phyloP scores from a whole-genome alignment of 176 grass and related monocot genomes.

The Oryza australiensis region DNA sequence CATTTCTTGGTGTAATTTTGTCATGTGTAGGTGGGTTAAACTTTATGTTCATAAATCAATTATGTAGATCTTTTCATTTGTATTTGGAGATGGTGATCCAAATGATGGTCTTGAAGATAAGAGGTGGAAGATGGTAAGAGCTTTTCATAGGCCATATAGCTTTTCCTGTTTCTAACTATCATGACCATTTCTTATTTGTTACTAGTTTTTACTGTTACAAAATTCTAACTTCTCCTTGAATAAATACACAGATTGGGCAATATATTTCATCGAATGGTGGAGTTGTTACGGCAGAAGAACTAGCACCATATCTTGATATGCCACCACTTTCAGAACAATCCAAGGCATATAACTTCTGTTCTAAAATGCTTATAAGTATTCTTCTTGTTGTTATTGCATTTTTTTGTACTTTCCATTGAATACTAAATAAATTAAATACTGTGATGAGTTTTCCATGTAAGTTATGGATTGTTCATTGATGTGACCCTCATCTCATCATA shows the following conservation, averaged over 20 bases:
- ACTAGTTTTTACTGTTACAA: conserved; percentile 10
- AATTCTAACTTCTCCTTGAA: conserved; percentile 31
- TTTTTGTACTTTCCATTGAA: background rate
- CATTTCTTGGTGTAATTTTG: conserved; percentile 30
- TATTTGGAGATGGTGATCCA: conserved; percentile 97
- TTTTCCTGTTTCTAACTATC: conserved; percentile 4
- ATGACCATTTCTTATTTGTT: conserved; percentile 4
- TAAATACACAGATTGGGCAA: conserved; percentile 79
- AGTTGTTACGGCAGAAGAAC: conserved; percentile 91
- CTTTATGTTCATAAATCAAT: conserved; percentile 42
- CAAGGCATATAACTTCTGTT: conserved; percentile 55
- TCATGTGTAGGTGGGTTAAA: conserved; percentile 31
- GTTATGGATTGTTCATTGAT: conserved; percentile 2
- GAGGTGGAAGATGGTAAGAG: conserved; percentile 89
- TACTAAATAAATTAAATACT: background rate
- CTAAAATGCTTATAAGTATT: conserved; percentile 11
- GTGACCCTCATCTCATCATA: conserved; percentile 32
- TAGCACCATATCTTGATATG: conserved; percentile 94
- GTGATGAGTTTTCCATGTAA: background rate
- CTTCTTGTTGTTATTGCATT: conserved; percentile 31
- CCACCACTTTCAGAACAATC: conserved; percentile 60
- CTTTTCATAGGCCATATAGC: conserved; percentile 25
- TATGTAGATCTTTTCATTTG: conserved; percentile 92
- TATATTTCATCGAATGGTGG: conserved; percentile 98
- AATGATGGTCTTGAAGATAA: conserved; percentile 96